These are phyloP conservation scores for Sporisorium iseilematis-ciliati DNA, from an alignment of 1,284 basidiomycete genomes.

Conservation along the genomic window DNA sequence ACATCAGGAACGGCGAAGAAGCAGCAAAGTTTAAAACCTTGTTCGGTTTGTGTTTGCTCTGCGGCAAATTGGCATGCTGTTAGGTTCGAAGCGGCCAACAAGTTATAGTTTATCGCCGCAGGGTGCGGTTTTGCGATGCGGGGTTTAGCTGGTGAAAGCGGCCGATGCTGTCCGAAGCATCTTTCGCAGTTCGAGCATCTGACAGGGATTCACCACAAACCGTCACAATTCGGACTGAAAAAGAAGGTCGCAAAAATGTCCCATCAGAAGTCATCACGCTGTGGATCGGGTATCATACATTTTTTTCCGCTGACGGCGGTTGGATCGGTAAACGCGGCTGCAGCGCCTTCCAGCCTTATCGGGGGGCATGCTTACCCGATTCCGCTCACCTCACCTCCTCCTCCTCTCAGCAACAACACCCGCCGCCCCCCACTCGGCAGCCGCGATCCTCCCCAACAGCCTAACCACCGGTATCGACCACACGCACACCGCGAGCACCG, in stretches of 20 bases:
- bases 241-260: conserved; percentile 8
- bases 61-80: background rate
- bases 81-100: background rate
- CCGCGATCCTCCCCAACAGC: conserved; percentile 39
- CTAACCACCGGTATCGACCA: conserved; percentile 46
- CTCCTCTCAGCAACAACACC: conserved; percentile 9
- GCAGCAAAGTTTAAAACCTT: background rate
- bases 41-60: background rate
- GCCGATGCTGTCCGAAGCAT: conserved; percentile 34
- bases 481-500: conserved; percentile 36
- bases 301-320: background rate
- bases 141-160: conserved; percentile 15
- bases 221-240: background rate
- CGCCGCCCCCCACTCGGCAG: conserved; percentile 42
- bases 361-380: background rate
- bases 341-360: background rate
- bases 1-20: background rate
- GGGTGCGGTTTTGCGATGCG: conserved; percentile 2
- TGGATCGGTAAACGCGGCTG: background rate
- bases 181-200: background rate
- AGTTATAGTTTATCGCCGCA: conserved; percentile 8
- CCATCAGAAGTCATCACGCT: background rate
- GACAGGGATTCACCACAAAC: too few species aligned
- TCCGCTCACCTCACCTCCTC: conserved; percentile 1
- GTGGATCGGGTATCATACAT: conserved; percentile 1